phyloP scores from a whole-genome alignment of 2,329 filamentous ascomycete species.

The Aspergillus clavatus region DNA sequence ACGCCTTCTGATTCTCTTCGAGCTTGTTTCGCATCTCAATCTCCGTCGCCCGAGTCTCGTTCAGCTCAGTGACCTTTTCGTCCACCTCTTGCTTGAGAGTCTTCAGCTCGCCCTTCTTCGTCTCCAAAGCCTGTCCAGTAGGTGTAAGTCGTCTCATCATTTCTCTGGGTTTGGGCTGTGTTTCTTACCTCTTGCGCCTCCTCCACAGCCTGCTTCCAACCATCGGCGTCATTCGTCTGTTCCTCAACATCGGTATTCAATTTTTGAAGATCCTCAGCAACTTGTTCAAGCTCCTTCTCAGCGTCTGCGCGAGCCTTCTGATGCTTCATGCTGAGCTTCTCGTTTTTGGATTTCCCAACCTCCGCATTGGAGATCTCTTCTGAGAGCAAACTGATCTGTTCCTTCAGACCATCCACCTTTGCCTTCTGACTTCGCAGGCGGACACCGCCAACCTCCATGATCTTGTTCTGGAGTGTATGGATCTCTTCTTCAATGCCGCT shows the following conservation, averaged over 20 bases:
- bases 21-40: constrained; percentile 99
- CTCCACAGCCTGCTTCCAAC: constrained; percentile 67
- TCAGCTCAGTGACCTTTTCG: constrained; percentile 76
- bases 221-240: constrained; percentile 70
- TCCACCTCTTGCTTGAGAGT: constrained; percentile 80
- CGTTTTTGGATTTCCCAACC: constrained; percentile 82
- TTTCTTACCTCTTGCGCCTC: constrained; percentile 64
- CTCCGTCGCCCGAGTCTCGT: constrained; percentile 80
- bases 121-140: constrained; percentile 55
- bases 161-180: too few species aligned
- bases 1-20: constrained; percentile 88
- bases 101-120: constrained; percentile 75
- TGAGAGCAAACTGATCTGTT: constrained; percentile 72
- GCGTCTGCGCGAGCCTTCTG: constrained; percentile 77
- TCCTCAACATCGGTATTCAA: constrained; percentile 73
- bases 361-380: constrained; percentile 84
- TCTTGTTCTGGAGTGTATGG: constrained; percentile 87
- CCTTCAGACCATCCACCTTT: constrained; percentile 83
- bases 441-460: constrained; percentile 96
- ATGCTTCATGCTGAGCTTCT: constrained; percentile 85
- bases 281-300: constrained; percentile 68
- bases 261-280: constrained; percentile 67
- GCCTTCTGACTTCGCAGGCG: constrained; percentile 84
- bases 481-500: constrained; percentile 89
- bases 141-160: background rate